Percentiles rank a stretch among this genome's conserved stretches.
phyloP scores from a whole-genome alignment of 139 green algal species.

The Micractinium sp. region DNA sequence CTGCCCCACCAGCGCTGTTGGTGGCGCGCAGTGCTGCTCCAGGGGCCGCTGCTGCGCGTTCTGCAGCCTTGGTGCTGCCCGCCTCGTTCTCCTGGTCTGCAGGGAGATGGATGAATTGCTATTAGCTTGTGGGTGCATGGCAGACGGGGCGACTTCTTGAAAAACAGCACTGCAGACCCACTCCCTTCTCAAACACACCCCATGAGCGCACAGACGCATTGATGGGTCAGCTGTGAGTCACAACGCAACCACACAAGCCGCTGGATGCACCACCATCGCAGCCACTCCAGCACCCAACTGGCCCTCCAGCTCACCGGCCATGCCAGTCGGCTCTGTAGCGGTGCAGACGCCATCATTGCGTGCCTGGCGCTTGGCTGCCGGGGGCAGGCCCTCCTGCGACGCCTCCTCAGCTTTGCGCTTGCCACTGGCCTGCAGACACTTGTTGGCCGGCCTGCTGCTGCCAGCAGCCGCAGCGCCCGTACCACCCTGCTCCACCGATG shows the following conservation, averaged over 20 bases:
- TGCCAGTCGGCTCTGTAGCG: no score
- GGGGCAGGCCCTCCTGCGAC: background rate
- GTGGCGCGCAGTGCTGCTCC: background rate
- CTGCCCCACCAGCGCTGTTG: background rate
- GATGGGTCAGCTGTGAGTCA: no score
- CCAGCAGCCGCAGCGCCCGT: background rate
- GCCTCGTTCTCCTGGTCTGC: background rate
- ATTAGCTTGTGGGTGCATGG: no score
- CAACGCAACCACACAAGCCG: background rate
- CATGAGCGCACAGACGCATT: background rate
- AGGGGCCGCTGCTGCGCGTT: background rate
- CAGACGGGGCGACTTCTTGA: no score
- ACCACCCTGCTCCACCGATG: background rate
- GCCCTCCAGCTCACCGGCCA: background rate
- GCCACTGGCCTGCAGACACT: background rate
- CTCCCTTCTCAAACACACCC: no score
- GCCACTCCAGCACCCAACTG: background rate
- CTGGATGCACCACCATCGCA: no score
- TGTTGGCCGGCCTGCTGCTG: background rate
- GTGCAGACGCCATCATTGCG: no score
- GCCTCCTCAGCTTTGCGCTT: slow-evolving; percentile 11
- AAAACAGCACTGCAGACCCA: no score
- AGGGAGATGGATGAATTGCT: no score
- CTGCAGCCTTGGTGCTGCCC: background rate
- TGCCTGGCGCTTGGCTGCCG: background rate